Evolutionary conservation across 2,329 filamentous ascomycete genomes (phyloP).

Genomic region (Aplosporella prunicola): DNA sequence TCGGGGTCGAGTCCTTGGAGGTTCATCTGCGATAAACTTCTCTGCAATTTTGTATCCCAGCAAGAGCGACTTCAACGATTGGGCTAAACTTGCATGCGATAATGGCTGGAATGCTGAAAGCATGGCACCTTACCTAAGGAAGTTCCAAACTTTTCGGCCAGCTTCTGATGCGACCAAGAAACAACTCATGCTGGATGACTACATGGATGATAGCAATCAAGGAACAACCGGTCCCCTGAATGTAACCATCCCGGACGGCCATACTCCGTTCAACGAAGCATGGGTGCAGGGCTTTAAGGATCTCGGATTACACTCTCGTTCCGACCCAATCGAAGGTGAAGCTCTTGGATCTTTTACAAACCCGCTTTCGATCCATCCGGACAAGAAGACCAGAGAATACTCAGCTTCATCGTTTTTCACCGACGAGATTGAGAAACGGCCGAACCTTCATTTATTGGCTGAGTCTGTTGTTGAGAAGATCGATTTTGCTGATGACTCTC

Average conservation of each 20-base stretch:
- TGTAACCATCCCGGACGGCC: conserved; percentile 7
- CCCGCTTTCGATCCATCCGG: conserved; percentile 7
- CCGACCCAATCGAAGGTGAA: conserved; percentile 12
- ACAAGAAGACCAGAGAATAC: conserved; percentile 7
- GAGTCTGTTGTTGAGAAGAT: conserved; percentile 10
- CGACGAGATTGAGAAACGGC: background rate
- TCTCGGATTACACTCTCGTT: conserved; percentile 11
- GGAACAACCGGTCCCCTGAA: conserved; percentile 15
- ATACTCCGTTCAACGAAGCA: conserved; percentile 9
- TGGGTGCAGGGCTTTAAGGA: conserved; percentile 15
- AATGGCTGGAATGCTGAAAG: conserved; percentile 52
- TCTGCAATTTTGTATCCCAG: conserved; percentile 18
- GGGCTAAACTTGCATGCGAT: conserved; percentile 47
- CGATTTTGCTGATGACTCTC: conserved; percentile 2
- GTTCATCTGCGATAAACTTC: conserved; percentile 24
- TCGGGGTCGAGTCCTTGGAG: conserved; percentile 28
- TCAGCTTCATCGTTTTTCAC: conserved; percentile 14
- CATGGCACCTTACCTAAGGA: conserved; percentile 18
- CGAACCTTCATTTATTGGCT: conserved; percentile 10
- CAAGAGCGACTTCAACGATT: conserved; percentile 35
- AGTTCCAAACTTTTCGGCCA: conserved; percentile 16
- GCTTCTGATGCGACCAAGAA: conserved; percentile 11
- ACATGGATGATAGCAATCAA: conserved; percentile 6
- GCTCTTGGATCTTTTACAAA: conserved; percentile 12
- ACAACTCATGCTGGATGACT: conserved; percentile 10